Evolutionary conservation across 805 yeast genomes (phyloP), one percentile per base, ranked within the genome.

Genomic region (Zygoascus flipseniorum): DNA sequence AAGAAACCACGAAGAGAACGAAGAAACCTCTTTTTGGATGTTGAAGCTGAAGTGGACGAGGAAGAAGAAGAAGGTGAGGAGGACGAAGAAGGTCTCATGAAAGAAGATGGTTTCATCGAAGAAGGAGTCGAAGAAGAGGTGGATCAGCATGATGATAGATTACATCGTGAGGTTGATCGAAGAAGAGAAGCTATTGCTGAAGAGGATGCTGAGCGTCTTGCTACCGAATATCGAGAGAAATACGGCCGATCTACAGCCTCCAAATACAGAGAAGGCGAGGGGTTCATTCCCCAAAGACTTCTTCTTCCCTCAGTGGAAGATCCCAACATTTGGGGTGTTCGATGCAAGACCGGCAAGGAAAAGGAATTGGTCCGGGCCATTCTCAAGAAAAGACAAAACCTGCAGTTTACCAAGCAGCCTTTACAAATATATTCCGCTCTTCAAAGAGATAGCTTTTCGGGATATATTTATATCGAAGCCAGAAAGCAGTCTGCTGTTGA

Each of bases 1-100:
- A 67, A 70, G 50, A 62, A 60, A 67, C 74, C 63, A 59, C 72
- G 66, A 69, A 73, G 68, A 67, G 76, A 66, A 67, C 71, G 63
- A 48, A 76, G 86, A 55, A 92, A 92, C 69, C 90, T 86, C 75
- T 93, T 89, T 69, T 77, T 93, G 71, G 99, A 93, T 86, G 95
- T 93, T 52, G 98, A 93, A 75, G 99, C 97, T 55, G 98, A 92
- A 69, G 99, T 93, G 54, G 96, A 92, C 69, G 98, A 92, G 56
- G 98, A 93, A 60, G 98, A 93, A 52, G 98, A 92, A 60, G 95
- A 86, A 44, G 81, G 83, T 31, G 92, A 89, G 57, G 98, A 90
- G 56, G 98, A 89, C 48, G 98, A 92, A 58, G 98, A 95, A n/a
- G 97, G 86, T 58, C 72, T 87, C 31, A 80, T 85, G 46, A 81